Percentiles rank a stretch among this genome's conserved stretches.
These are phyloP conservation scores for Solidago caesia DNA, from an alignment of 129 eudicot species.

Conservation along the genomic window DNA sequence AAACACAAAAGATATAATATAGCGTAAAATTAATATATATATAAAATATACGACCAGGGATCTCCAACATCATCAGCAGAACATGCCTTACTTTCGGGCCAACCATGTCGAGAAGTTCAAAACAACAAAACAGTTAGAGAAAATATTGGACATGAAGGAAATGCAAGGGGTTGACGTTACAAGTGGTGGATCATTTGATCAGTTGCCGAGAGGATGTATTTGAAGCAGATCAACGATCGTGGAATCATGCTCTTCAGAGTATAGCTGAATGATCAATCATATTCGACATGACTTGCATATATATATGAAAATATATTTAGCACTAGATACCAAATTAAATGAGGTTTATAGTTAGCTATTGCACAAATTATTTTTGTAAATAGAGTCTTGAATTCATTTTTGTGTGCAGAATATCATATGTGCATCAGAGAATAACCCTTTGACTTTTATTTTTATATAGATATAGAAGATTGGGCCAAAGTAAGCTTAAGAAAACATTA, in stretches of 20 bases:
- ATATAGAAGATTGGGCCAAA: too few relatives aligned
- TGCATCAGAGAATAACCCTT: too few relatives aligned
- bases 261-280: conserved; percentile 40
- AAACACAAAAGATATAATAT: too few relatives aligned
- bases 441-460: too few relatives aligned
- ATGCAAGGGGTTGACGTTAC: too few relatives aligned
- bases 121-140: conserved; percentile 44
- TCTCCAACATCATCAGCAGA: conserved; percentile 24
- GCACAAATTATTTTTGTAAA: conserved; percentile 10
- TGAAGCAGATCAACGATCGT: conserved; percentile 40
- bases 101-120: background rate
- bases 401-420: too few relatives aligned
- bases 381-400: too few relatives aligned
- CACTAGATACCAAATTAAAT: background rate
- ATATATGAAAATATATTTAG: background rate
- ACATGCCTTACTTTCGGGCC: conserved; percentile 11
- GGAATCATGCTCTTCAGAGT: conserved; percentile 51
- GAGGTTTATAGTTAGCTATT: conserved; percentile 15
- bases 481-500: too few relatives aligned
- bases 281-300: background rate
- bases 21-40: too few relatives aligned
- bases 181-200: too few relatives aligned
- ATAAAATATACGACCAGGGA: too few relatives aligned
- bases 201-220: too few relatives aligned
- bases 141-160: conserved; percentile 32